These are phyloP conservation scores for Sporisorium scitamineum DNA, from an alignment of 1,284 basidiomycete species.

Conservation along the genomic window DNA sequence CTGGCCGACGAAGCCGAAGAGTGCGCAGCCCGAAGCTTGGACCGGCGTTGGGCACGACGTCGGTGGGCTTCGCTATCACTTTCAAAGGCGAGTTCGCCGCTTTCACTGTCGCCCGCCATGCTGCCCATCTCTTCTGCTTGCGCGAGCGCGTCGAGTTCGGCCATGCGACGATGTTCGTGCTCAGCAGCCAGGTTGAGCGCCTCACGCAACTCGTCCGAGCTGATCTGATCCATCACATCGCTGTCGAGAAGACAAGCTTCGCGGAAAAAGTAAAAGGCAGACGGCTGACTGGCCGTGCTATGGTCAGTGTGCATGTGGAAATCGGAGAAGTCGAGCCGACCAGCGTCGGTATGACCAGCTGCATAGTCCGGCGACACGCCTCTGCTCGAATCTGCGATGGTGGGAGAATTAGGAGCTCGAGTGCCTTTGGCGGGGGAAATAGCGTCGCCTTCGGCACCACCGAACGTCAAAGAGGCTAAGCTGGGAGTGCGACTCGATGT, in stretches of 20 bases:
- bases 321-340: slow-evolving; percentile 26
- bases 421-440: slow-evolving; percentile 24
- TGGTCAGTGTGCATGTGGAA: slow-evolving; percentile 30
- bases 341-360: neutral
- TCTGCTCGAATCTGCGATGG: slow-evolving; percentile 20
- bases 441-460: slow-evolving; percentile 17
- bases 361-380: slow-evolving; percentile 28
- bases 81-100: slow-evolving; percentile 45
- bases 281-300: slow-evolving; percentile 25
- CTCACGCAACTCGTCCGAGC: slow-evolving; percentile 38
- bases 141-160: slow-evolving; percentile 33
- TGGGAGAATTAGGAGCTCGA: slow-evolving; percentile 32
- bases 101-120: slow-evolving; percentile 42
- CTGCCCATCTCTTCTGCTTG: slow-evolving; percentile 53
- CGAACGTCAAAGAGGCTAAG: slow-evolving; percentile 36
- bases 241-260: slow-evolving; percentile 42
- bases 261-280: slow-evolving; percentile 41
- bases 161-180: slow-evolving; percentile 20
- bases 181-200: slow-evolving; percentile 33
- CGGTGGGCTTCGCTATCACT: slow-evolving; percentile 43
- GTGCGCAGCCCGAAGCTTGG: slow-evolving; percentile 7
- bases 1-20: slow-evolving; percentile 8
- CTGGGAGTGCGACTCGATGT: slow-evolving; percentile 44
- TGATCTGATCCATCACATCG: slow-evolving; percentile 28
- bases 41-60: slow-evolving; percentile 20